Conservation (phyloP, 345 rosid species). For the Bruguiera parviflora region DNA sequence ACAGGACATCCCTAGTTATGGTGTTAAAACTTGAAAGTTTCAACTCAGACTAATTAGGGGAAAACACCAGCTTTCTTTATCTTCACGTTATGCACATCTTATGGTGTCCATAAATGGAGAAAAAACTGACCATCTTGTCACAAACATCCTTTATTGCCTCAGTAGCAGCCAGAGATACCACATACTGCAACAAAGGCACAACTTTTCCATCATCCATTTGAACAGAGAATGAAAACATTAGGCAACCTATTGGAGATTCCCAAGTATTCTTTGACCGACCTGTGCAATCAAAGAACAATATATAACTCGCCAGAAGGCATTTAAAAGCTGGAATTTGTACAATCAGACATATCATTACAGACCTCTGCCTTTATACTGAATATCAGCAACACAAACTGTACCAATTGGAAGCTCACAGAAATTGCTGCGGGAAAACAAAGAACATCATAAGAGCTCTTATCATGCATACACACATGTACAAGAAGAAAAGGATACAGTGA, state of each 20-base stretch:
- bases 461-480: too few species aligned
- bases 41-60: too few species aligned
- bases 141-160: slow-evolving; percentile 82
- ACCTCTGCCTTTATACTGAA: slow-evolving; percentile 85
- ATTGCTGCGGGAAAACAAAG: slow-evolving; percentile 42
- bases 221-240: slow-evolving; percentile 73
- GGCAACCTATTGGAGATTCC: slow-evolving; percentile 88
- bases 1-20: too few species aligned
- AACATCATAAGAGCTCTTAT: too few species aligned
- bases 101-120: slow-evolving; percentile 6
- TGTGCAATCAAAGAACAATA: slow-evolving; percentile 19
- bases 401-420: slow-evolving; percentile 84
- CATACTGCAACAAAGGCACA: slow-evolving; percentile 85
- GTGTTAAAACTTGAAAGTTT: too few species aligned
- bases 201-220: slow-evolving; percentile 78
- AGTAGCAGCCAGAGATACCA: slow-evolving; percentile 74
- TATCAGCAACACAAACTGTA: slow-evolving; percentile 69
- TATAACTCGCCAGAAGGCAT: neutral
- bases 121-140: slow-evolving; percentile 40
- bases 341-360: slow-evolving; percentile 1
- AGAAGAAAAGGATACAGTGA: neutral
- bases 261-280: slow-evolving; percentile 80
- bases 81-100: neutral
- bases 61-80: too few species aligned
- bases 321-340: too few species aligned